Percentiles rank a stretch among this genome's conserved stretches.
Evolutionary conservation across 345 rosid genomes (phyloP).

Genomic region (Rhodomyrtus tomentosa): DNA sequence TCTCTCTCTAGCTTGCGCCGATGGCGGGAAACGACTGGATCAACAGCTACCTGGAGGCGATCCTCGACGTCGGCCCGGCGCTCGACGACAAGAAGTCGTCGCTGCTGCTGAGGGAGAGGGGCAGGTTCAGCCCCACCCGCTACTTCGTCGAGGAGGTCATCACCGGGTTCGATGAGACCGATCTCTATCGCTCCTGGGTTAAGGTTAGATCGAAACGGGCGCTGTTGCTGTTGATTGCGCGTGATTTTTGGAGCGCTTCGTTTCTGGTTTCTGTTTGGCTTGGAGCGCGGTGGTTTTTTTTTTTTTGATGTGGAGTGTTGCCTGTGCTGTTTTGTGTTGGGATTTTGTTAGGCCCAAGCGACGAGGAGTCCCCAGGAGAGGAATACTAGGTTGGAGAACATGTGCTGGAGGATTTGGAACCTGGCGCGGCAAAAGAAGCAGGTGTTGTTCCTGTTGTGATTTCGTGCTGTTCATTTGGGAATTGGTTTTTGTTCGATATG

Average conservation of each 20-base stretch:
- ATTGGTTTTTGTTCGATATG: background rate
- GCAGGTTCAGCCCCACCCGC: slow-evolving; percentile 91
- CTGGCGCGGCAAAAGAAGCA: slow-evolving; percentile 98
- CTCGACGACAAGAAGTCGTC: slow-evolving; percentile 81
- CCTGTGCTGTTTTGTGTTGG: background rate
- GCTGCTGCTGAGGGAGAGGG: slow-evolving; percentile 82
- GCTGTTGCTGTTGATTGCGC: background rate
- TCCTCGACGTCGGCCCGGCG: slow-evolving; percentile 89
- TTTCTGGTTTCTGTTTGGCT: background rate
- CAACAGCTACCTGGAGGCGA: slow-evolving; percentile 94
- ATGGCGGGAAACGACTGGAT: slow-evolving; percentile 99
- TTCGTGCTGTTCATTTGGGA: background rate
- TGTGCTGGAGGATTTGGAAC: slow-evolving; percentile 99
- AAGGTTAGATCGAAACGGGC: slow-evolving; percentile 18
- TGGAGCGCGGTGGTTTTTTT: background rate
- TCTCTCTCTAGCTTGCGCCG: background rate
- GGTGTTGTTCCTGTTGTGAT: slow-evolving; percentile 20
- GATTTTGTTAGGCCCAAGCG: slow-evolving; percentile 59
- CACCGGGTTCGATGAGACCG: slow-evolving; percentile 96
- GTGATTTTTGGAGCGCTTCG: background rate
- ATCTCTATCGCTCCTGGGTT: slow-evolving; percentile 89
- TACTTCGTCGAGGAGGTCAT: slow-evolving; percentile 97
- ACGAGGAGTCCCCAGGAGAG: slow-evolving; percentile 98
- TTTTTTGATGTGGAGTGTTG: background rate
- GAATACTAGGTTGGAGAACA: slow-evolving; percentile 94